Evolutionary conservation across 2,329 filamentous ascomycete species (phyloP), one percentile per base, ranked within the genome.

Genomic region (Paramyrothecium sp.): DNA sequence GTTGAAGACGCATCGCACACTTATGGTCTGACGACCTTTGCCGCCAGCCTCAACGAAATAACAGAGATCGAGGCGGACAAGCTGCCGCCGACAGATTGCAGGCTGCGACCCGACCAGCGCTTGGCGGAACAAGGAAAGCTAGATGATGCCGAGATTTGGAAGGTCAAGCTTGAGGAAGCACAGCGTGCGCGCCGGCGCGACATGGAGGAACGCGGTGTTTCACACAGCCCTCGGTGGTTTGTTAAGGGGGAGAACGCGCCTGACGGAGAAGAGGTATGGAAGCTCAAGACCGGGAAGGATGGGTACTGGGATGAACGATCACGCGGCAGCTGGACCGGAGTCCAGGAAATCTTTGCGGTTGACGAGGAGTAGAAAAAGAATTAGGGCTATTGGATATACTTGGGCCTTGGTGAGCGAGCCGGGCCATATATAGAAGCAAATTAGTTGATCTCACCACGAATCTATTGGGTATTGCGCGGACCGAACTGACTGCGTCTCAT

Each of bases 301-400:
- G 88, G 91, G 10, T 99, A 99, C 75, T 99, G 95, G 95, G 93
- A 97, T 69, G 89, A 91, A 74, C 84, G 94, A 59, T 82, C 80
- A 3, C 84, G 78, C 61, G 88, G 88, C 1, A 78, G 78, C 56
- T 97, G 91, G 91, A 72, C 68, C 3, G 81, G 81, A 5, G 71
- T 85, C 34, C 75, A 79, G 61, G 74, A 83, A 51, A 76, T 87
- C 54, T 87, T 83, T 63, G 65, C 69, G 16, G 67, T 67, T 55
- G 60, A 64, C 17, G 59, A 64, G 56, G 41, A 58, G 23, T 50
- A 60, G 57, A 67, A 64, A 58, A 53, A 56, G n/a, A 54, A 38
- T 53, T n/a, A 8, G 54, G 55, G 22, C 20, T 12, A 8, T 22
- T 54, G 16, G 10, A n/a, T 46, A 20, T 22, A 17, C 33, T 22